These are phyloP conservation scores for Biscogniauxia marginata DNA, from an alignment of 2,329 filamentous ascomycete genomes.

Conservation along the genomic window DNA sequence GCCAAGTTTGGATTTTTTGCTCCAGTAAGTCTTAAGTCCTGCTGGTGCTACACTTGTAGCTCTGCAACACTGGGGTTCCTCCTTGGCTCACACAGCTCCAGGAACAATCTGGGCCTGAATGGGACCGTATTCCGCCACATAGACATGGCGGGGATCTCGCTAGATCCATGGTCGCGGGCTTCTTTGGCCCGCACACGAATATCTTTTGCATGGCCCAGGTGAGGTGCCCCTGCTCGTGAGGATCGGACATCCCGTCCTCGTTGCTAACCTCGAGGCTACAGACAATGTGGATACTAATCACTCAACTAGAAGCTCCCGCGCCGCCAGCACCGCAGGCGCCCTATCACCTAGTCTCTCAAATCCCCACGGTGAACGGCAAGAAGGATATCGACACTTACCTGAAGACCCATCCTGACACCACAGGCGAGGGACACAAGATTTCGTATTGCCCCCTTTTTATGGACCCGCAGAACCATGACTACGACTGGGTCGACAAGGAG, in stretches of 20 bases:
- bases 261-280: constrained; percentile 5
- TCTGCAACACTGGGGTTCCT: neutral
- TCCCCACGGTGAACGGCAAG: neutral
- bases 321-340: constrained; percentile 24
- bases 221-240: too few species aligned
- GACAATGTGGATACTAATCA: constrained; percentile 30
- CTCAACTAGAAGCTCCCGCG: constrained; percentile 5
- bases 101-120: constrained; percentile 24
- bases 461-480: constrained; percentile 5
- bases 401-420: neutral
- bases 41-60: neutral
- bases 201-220: constrained; percentile 23
- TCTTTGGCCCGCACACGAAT: constrained; percentile 23
- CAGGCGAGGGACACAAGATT: constrained; percentile 5
- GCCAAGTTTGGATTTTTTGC: constrained; percentile 11
- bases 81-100: neutral
- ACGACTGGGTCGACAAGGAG: constrained; percentile 14
- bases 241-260: neutral
- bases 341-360: neutral
- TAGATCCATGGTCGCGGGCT: constrained; percentile 11
- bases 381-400: neutral
- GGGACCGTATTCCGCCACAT: constrained; percentile 10
- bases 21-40: constrained; percentile 20
- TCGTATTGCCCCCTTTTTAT: constrained; percentile 23
- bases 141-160: constrained; percentile 10